phyloP scores from a whole-genome alignment of 2,329 filamentous ascomycete species.

The Ceratocystiopsis sp. region DNA sequence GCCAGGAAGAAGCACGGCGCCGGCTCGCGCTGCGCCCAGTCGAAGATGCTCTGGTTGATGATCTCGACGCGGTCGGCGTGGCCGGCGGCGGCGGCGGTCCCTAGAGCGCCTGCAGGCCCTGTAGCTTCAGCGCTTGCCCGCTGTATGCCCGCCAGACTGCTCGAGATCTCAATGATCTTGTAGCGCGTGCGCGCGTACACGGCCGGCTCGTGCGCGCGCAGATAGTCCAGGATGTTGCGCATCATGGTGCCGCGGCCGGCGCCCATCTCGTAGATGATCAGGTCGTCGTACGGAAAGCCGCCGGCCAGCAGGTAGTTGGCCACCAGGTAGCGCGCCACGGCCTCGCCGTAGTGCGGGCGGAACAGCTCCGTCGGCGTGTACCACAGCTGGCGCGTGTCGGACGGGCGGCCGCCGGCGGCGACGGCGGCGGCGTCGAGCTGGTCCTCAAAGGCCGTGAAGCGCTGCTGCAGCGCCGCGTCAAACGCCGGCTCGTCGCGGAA shows the following conservation, averaged over 20 bases:
- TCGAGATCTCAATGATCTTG: conserved; percentile 90
- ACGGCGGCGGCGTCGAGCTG: conserved; percentile 52
- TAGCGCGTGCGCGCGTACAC: conserved; percentile 90
- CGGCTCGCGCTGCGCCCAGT: conserved; percentile 78
- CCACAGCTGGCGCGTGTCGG: conserved; percentile 79
- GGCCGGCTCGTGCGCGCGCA: conserved; percentile 72
- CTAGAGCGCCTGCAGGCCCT: not conserved
- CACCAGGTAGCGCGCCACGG: conserved; percentile 88
- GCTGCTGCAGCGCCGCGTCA: conserved; percentile 53
- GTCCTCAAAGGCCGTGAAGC: conserved; percentile 86
- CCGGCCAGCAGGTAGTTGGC: conserved; percentile 86
- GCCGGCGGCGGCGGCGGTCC: conserved; percentile 22
- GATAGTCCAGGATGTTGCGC: conserved; percentile 95
- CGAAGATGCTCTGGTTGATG: conserved; percentile 86
- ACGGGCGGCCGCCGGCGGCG: conserved; percentile 37
- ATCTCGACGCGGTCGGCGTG: conserved; percentile 82
- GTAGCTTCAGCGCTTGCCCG: conserved; percentile 38
- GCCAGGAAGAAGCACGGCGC: conserved; percentile 95
- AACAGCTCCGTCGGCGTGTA: conserved; percentile 97
- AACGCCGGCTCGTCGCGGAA: conserved; percentile 79
- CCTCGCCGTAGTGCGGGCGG: conserved; percentile 89
- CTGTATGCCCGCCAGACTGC: conserved; percentile 63
- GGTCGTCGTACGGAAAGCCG: conserved; percentile 83
- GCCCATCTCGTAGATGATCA: conserved; percentile 98
- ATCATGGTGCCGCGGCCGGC: conserved; percentile 95